Evolutionary conservation across 129 eudicot genomes (phyloP), one percentile per base, ranked within the genome.

Genomic region (Dittrichia graveolens): DNA sequence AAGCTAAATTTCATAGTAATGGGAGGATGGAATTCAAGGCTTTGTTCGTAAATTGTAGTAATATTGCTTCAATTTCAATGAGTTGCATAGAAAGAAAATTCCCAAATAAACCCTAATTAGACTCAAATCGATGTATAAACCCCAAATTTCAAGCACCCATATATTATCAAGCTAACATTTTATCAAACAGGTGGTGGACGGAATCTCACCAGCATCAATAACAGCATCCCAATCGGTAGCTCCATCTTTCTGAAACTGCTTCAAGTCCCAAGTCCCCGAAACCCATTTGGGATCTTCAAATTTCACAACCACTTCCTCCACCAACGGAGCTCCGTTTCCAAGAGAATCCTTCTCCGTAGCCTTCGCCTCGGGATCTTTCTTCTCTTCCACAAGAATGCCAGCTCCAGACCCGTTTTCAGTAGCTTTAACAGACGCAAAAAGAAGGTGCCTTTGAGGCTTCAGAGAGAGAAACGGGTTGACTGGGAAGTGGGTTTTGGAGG

Each of bases 261-360:
- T 82, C 76, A 94, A 77, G 54, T 94, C 95, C 99, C 99, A 94
- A 60, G 97, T 94, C 71, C 99, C 99, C 15, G 79, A 82, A 67
- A 88, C 97, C 99, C 99, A 94, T 76, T 79, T 90, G 8, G 89
- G 75, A 60, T 94, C 87, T 75, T 72, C 84, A 85, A 78, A 90
- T 49, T 80, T 82, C 1, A 35, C 71, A 41, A 14, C 79, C 75
- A 62, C 19, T 56, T 69, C 86, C 78, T 60, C 83, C 66, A 54
- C 87, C 68, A 69, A 58, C 78, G 88, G 83, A 53, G 89, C 85
- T 46, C 93, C 98, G 70, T 87, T 86, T 38, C 77, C 86, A 40
- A 81, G 47, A 41, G 73, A 6, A 12, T 11, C 83, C 67, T 82
- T 89, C 38, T 61, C 41, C 78, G 70, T 74, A 65, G 40, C 40